A percentile compares a stretch with the other conserved stretches of the same genome.
These are phyloP conservation scores for Selaginella moellendorffii DNA, from an alignment of 75 land plant species.

Conservation along the genomic window DNA sequence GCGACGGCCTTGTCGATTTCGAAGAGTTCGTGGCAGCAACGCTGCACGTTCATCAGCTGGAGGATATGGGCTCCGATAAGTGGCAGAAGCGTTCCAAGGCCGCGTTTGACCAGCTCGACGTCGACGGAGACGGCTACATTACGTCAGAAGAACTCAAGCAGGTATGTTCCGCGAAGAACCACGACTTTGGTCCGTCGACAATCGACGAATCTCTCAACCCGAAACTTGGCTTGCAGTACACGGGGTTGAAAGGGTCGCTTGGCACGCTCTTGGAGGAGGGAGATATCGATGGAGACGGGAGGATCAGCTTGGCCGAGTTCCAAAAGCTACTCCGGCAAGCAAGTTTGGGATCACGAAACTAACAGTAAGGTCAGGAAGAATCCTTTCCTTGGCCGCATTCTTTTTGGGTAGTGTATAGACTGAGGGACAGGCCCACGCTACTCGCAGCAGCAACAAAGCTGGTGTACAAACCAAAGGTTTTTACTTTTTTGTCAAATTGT, in stretches of 20 bases:
- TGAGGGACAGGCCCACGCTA: too few relatives aligned
- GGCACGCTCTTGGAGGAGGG: constrained; percentile 84
- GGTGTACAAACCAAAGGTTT: too few relatives aligned
- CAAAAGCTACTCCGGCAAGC: constrained; percentile 77
- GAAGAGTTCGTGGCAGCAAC: constrained; percentile 91
- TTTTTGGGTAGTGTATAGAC: too few relatives aligned
- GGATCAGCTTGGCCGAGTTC: constrained; percentile 76
- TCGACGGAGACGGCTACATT: constrained; percentile 82
- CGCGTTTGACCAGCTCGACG: constrained; percentile 84
- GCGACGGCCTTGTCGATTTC: constrained; percentile 92
- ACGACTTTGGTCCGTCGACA: too few relatives aligned
- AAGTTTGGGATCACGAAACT: constrained; percentile 60
- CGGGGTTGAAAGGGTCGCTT: constrained; percentile 79
- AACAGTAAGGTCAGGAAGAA: too few relatives aligned
- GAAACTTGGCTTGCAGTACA: constrained; percentile 69
- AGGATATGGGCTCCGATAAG: constrained; percentile 57
- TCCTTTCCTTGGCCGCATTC: too few relatives aligned
- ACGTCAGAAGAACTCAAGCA: constrained; percentile 76
- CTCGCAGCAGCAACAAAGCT: too few relatives aligned
- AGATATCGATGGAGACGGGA: constrained; percentile 88
- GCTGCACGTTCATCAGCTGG: constrained; percentile 83
- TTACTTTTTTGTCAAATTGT: too few relatives aligned
- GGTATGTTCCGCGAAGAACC: too few relatives aligned
- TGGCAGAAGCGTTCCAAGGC: constrained; percentile 71
- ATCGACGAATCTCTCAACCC: too few relatives aligned